These are phyloP conservation scores for Acanthamoeba castellanii DNA, from an alignment of 208 protist species.

Conservation along the genomic window DNA sequence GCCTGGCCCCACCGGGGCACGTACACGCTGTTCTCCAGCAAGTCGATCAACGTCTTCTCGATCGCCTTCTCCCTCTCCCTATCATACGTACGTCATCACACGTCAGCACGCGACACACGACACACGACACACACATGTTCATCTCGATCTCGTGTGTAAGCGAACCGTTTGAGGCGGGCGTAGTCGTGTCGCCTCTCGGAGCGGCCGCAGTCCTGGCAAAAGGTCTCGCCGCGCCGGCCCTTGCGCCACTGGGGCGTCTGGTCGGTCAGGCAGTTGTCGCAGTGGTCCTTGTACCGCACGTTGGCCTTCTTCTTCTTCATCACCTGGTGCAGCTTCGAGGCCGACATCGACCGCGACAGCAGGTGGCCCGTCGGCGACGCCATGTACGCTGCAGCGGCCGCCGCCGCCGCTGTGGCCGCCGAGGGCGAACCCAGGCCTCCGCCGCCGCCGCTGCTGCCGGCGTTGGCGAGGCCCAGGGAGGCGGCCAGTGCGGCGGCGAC, in stretches of 20 bases:
- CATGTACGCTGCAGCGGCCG: neutral
- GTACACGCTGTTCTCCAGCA: slow-evolving; percentile 48
- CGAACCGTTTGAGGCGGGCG: slow-evolving; percentile 31
- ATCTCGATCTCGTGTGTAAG: neutral
- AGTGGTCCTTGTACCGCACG: slow-evolving; percentile 64
- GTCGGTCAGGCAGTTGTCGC: slow-evolving; percentile 59
- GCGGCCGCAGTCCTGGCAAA: slow-evolving; percentile 55
- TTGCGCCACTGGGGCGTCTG: slow-evolving; percentile 67
- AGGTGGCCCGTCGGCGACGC: slow-evolving; percentile 10
- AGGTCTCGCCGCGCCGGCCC: slow-evolving; percentile 67
- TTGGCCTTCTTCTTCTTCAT: slow-evolving; percentile 62
- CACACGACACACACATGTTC: neutral
- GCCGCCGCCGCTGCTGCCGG: neutral
- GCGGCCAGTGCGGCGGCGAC: slow-evolving; percentile 20
- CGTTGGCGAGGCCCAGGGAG: neutral
- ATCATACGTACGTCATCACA: neutral
- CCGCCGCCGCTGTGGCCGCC: neutral
- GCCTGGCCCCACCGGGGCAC: slow-evolving; percentile 14
- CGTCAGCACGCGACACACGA: no score
- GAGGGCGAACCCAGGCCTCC: neutral
- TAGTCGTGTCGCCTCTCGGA: slow-evolving; percentile 54
- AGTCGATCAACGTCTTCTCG: slow-evolving; percentile 13
- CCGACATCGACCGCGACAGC: slow-evolving; percentile 5
- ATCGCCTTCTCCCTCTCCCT: slow-evolving; percentile 43
- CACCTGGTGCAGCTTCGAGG: neutral